Base-by-base conservation (phyloP, 2,329 filamentous ascomycete genomes). In the Elsinoe arachidis region DNA sequence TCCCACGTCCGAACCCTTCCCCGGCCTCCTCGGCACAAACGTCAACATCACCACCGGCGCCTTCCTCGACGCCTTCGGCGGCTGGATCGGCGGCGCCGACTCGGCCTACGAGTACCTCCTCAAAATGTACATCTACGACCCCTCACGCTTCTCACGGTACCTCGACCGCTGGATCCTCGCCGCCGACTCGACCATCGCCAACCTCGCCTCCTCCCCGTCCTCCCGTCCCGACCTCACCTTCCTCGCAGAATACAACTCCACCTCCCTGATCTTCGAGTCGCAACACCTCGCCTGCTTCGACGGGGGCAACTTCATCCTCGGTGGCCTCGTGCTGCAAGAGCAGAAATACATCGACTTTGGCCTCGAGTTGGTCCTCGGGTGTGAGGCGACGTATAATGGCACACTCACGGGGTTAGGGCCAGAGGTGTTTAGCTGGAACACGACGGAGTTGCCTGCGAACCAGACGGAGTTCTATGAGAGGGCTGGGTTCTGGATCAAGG, bases 71-170 rank as follows among this genome's bases (percentile, higher is more conserved):
- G 79, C 79, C 21, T 66, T 63, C 1, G 89, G 90, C 54, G 86
- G 87, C 44, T 95, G 89, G 89, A 80, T 81, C 38, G 88, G 86
- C 53, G 86, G 87, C 5, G 80, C 80, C 30, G 89, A 95, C 69
- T 88, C 84, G 43, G 95, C 86, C 73, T 95, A 95, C 73, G 89
- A 95, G 72, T 95, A 95, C 66, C 80, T 95, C 33, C 85, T 95
- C 70, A 95, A 95, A 76, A 92, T 93, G 87, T 95, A 85, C 65
- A 71, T 92, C 56, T 95, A 95, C 69, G 86, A 92, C 66, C 77
- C 82, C 0, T 63, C 69, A 5, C 78, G 82, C 2, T 95, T 87
- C 65, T 71, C 66, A 1, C 61, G 70, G 2, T 90, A 92, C 73
- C 83, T 78, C 64, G 85, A 91, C 61, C 82, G 43, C 35, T 96